Evolutionary conservation across 768 basidiomycete genomes (phyloP), one percentile per base, ranked within the genome.

Genomic region (Mycena floridula): DNA sequence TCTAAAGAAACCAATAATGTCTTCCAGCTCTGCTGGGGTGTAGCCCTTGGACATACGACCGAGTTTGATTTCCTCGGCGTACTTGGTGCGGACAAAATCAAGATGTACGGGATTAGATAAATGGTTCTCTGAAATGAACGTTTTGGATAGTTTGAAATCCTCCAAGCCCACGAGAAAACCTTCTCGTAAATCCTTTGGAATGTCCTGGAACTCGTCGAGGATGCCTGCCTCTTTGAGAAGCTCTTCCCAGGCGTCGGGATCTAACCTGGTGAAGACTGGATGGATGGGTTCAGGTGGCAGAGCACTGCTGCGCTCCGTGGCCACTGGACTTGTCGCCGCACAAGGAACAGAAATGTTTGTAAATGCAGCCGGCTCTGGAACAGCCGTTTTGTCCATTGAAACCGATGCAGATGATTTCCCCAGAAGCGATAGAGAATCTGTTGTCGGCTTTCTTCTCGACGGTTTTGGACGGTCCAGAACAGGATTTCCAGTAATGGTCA

Each of bases 1-100:
- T 16, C 43, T 30, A 28, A 54, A 54, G 1, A 52, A 48, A 12
- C 52, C 52, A 16, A 54, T 44, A 4, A 35, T 5, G 2, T 12
- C 9, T 32, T 54, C 45, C 15, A 54, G 28, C 25, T 8, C 15
- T 8, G 15, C 24, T 6, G 26, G 37, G 21, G 35, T 35, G 22
- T 23, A 37, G 6, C 21, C 41, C 2, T 2, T 12, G 6, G 42
- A 42, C 5, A 42, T 42, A 8, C 46, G 40, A 9, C 41, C 41
- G 2, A 43, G 12, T 3, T n/a, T 16, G 8, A 22, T 30, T 22
- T 47, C 46, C 1, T 23, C 25, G 4, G 15, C 41, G 16, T 40
- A 3, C 15, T 47, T 40, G 8, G 26, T 15, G 8, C 2, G 9
- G 22, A 47, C 38, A 13, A 43, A 12, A 25, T 42, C 30, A 13